Base-by-base conservation (phyloP, 192 early-diverging fungal genomes). In the Coemansia sp. region DNA sequence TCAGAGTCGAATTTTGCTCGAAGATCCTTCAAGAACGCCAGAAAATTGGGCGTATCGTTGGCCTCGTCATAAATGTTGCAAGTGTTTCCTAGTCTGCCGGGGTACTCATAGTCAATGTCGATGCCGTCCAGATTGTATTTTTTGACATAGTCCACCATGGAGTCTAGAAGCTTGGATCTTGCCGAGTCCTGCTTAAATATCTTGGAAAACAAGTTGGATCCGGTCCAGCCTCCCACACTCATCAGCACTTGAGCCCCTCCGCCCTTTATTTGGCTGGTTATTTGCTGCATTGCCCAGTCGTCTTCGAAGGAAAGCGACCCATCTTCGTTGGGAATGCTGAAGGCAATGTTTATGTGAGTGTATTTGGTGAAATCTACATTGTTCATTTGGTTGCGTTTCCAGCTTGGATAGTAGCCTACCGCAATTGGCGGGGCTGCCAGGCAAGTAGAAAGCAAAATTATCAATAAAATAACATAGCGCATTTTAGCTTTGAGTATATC, bases 41-140 rank as follows among this genome's bases (percentile, higher is more conserved):
- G 65, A 55, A 81, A 87, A 65, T 92, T 89, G 10, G 73, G 72
- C 10, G 83, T 70, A 57, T 92, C 90, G 50, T 84, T 81, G 2
- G 53, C 57, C 0, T 42, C 51, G 62, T 86, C 84, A 30, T 80
- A 59, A 1, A 50, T 45, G 36, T 76, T 81, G 21, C 72, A 70
- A 3, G 51, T 57, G 28, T 68, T 53, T 13, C 79, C 83, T 14
- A 55, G 43, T n/a, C 79, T 61, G 8, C 81, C 80, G 1, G 82
- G 89, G 55, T 85, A 89, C 62, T 91, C 88, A 82, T 73, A 88
- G 59, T 89, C 89, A 54, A 89, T 80, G 59, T 91, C 88, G 16
- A 78, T 65, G 12, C 85, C 84, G 55, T 86, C 83, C 6, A 83
- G 65, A 6, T 66, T 54, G 37, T 84, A 79, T 21, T 55, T 57